Conservation (phyloP, 495 filamentous ascomycete species). For the Penicillium flavigenum region DNA sequence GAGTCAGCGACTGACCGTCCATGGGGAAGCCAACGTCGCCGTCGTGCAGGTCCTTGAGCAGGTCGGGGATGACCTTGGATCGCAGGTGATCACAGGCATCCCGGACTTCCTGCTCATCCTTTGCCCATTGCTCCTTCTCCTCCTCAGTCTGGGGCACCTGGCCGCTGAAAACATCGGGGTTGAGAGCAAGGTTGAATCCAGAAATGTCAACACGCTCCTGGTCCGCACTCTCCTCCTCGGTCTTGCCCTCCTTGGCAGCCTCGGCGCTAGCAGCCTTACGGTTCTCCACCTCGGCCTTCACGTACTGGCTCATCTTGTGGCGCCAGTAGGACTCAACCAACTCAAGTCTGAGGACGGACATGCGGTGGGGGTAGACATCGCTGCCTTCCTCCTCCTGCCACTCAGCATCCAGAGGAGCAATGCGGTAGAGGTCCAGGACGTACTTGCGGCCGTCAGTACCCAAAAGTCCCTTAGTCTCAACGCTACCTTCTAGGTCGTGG, state of each 20-base stretch:
- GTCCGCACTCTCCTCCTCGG: constrained; percentile 39
- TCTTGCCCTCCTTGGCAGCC: constrained; percentile 44
- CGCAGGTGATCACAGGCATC: constrained; percentile 77
- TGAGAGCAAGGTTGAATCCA: constrained; percentile 81
- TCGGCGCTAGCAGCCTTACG: constrained; percentile 47
- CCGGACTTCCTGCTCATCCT: constrained; percentile 87
- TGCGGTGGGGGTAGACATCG: constrained; percentile 82
- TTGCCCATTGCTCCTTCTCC: constrained; percentile 79
- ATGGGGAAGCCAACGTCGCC: constrained; percentile 96
- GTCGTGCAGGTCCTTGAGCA: constrained; percentile 81
- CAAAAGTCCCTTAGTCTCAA: constrained; percentile 95
- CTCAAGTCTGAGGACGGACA: constrained; percentile 89
- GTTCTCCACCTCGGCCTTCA: constrained; percentile 69
- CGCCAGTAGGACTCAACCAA: constrained; percentile 82
- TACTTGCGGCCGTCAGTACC: constrained; percentile 98
- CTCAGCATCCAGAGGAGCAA: constrained; percentile 84
- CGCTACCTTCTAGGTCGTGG: constrained; percentile 90
- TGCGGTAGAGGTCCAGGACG: constrained; percentile 91
- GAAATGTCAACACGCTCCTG: constrained; percentile 76
- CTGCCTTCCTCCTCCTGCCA: constrained; percentile 80
- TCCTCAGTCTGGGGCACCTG: constrained; percentile 86
- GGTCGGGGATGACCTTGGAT: constrained; percentile 67
- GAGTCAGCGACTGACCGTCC: constrained; percentile 88
- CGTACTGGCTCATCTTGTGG: constrained; percentile 81
- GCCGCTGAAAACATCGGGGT: constrained; percentile 93